Base-by-base conservation (phyloP, 2,329 filamentous ascomycete species). In the Akanthomyces muscarius region DNA sequence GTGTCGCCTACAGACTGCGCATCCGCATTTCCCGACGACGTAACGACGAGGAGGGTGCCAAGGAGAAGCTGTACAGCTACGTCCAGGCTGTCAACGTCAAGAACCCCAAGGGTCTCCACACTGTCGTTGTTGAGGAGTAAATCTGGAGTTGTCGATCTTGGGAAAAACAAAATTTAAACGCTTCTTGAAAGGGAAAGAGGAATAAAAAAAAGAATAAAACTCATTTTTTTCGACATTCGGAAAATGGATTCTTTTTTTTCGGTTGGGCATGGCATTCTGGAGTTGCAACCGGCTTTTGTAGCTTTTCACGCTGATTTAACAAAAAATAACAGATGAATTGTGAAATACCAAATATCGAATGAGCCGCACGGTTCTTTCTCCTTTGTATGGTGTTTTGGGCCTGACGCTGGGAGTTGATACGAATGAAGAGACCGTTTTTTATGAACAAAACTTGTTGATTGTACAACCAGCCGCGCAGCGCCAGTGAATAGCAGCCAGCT, bases 61-160 rank as follows among this genome's bases (percentile, higher is more conserved):
- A 97, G 87, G 92, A 99, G 89, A 97, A 96, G 88, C 89, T 99
- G 71, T 99, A 98, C 90, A 95, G 90, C 81, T 97, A 97, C 84
- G 95, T 99, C 73, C 94, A 99, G 89, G 95, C 95, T 74, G 95
- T 99, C 80, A 97, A 97, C 83, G 93, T 98, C 79, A 97, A 98
- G 91, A 90, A 96, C 83, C 88, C 92, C 81, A 98, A 97, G 91
- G 94, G 95, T 81, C 89, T 99, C 73, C 87, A 90, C 78, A 99
- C 95, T 72, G 87, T 90, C 74, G 86, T 96, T 74, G 94, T 99
- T 69, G 86, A 89, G 81, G 86, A 89, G 77, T 50, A 63, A 38
- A 41, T 23, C 5, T 41, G 33, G n/a, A 4, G 16, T 25, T n/a
- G 13, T 51, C 21, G 44, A 41, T 23, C 10, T 25, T 41, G 44